Percentiles rank a stretch among this genome's conserved stretches.
Conservation (phyloP, 2,329 filamentous ascomycete species). For the Bipolaris bicolor region DNA sequence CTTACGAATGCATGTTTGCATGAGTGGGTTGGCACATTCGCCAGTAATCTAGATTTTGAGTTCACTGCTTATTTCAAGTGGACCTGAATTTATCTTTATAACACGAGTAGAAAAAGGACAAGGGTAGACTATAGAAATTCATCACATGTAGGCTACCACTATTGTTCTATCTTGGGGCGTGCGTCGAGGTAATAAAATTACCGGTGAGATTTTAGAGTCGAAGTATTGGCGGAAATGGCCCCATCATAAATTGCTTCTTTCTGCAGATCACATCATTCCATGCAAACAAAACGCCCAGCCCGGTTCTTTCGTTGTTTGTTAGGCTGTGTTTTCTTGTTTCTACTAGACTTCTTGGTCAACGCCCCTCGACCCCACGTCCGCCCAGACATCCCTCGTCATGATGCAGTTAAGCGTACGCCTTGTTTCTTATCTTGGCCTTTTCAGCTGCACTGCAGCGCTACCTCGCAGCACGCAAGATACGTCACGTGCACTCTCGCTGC, state of each 20-base stretch:
- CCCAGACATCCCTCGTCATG: not conserved
- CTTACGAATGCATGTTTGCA: not conserved
- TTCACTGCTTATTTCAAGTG: not conserved
- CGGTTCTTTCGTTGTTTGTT: too few relatives aligned
- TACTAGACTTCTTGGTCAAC: not conserved
- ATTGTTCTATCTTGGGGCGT: not conserved
- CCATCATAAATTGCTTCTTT: not conserved
- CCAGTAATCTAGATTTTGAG: slow-evolving; percentile 8
- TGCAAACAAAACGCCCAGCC: not conserved
- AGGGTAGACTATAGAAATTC: not conserved
- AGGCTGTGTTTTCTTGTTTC: not conserved
- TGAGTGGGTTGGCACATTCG: not conserved
- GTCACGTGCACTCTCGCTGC: slow-evolving; percentile 17
- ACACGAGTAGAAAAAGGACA: slow-evolving; percentile 4
- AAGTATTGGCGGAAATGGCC: not conserved
- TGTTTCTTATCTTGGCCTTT: not conserved
- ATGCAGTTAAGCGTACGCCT: not conserved
- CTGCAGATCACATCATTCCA: not conserved
- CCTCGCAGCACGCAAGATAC: slow-evolving; percentile 2
- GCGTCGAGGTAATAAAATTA: not conserved
- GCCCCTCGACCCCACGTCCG: too few relatives aligned
- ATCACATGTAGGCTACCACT: not conserved
- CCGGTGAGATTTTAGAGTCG: not conserved
- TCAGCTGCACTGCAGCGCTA: slow-evolving; percentile 1
- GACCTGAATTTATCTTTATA: slow-evolving; percentile 1